These are phyloP conservation scores for Colletotrichum endophyticum DNA, from an alignment of 2,329 filamentous ascomycete genomes.

Conservation along the genomic window DNA sequence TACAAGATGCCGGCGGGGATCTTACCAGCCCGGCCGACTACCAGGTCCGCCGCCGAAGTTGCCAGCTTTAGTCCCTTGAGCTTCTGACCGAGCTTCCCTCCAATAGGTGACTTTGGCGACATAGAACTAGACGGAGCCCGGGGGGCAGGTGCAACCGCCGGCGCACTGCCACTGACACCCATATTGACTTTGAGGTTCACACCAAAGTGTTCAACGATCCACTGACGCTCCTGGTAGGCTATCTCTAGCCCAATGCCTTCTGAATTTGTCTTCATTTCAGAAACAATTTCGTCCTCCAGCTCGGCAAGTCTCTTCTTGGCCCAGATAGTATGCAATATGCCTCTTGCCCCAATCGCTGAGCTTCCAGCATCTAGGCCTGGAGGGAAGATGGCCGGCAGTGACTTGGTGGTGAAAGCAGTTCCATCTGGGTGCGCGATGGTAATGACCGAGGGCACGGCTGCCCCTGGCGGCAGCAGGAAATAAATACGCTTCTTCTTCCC, in stretches of 20 bases:
- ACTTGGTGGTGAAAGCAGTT: constrained; percentile 66
- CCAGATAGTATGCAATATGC: constrained; percentile 90
- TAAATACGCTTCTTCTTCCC: constrained; percentile 68
- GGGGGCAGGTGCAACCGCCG: background rate
- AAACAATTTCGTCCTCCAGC: constrained; percentile 76
- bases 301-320: constrained; percentile 81
- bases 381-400: constrained; percentile 86
- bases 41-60: constrained; percentile 71
- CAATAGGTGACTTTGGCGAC: constrained; percentile 68
- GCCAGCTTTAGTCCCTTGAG: constrained; percentile 79
- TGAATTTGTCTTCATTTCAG: constrained; percentile 73
- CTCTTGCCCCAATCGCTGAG: constrained; percentile 72
- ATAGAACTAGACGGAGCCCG: constrained; percentile 37
- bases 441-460: constrained; percentile 74
- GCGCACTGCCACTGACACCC: constrained; percentile 20
- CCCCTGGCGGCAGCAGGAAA: constrained; percentile 78
- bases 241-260: constrained; percentile 87
- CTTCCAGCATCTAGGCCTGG: constrained; percentile 73
- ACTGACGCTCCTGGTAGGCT: constrained; percentile 81
- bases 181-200: constrained; percentile 47
- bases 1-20: background rate
- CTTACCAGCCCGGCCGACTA: constrained; percentile 57
- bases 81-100: constrained; percentile 78
- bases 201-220: constrained; percentile 85
- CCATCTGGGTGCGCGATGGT: constrained; percentile 58